Evolutionary conservation across 257 asterid genomes (phyloP), one percentile per base, ranked within the genome.

Genomic region (Solanum commersonii): DNA sequence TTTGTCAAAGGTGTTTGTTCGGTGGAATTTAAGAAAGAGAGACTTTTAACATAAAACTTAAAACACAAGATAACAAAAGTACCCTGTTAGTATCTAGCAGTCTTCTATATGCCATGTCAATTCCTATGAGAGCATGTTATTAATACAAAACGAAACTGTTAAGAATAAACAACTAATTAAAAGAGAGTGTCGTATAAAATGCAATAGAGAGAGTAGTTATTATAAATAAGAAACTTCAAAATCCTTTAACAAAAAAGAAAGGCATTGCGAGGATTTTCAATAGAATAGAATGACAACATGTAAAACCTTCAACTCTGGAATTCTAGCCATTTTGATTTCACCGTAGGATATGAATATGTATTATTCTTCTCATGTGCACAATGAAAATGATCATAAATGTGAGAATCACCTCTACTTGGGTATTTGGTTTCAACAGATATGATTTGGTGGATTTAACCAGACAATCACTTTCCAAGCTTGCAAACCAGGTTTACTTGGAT

Each of bases 361-460:
- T 79, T 42, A 9, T 81, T 46, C 65, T 46, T 81, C 42, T 81
- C 42, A 81, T 46, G 85, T 49, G 18, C 29, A 81, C 38, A 81
- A 27, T 29, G 85, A 46, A 46, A 44, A 81, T 44, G 20, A 81
- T 81, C 29, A 1, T 52, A 81, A 46, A 46, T 42, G 35, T 79
- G 84, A 79, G 38, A 81, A 29, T 46, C 68, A 46, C 85, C 60
- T 46, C 68, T 44, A 46, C 67, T 46, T 46, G 11, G 90, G 78
- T 65, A 74, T 84, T 44, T 88, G 59, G 76, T 76, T 34, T 86
- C 67, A 85, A 89, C 93, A 96, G 99, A 94, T 97, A 97, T 63
- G 99, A 97, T 92, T 94, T 97, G 95, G 99, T 97, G 25, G 99
- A 97, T 93, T 91, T 97, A 91, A 93, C 98, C 13, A 92, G 98